Evolutionary conservation across 2,329 filamentous ascomycete genomes (phyloP).

Genomic region (Mycosphaerella arachidis): DNA sequence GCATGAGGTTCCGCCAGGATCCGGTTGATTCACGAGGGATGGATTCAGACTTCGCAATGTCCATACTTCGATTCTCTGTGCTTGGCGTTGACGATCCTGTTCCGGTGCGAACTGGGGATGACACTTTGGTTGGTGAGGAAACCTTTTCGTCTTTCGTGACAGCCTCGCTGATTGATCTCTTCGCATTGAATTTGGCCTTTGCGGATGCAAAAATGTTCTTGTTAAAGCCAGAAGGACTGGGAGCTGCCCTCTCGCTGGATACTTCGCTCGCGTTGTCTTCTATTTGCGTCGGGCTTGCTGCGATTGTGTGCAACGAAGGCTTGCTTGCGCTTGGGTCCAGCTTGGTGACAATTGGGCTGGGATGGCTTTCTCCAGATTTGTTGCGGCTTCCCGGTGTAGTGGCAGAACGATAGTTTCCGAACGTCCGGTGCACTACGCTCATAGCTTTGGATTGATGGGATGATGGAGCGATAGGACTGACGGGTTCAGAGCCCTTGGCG

Average conservation of each 20-base stretch:
- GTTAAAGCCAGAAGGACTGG: conserved; percentile 29
- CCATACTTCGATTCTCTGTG: conserved; percentile 45
- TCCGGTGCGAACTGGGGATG: conserved; percentile 45
- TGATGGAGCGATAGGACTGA: conserved; percentile 16
- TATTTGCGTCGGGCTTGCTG: conserved; percentile 20
- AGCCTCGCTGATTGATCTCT: conserved; percentile 78
- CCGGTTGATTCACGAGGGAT: conserved; percentile 43
- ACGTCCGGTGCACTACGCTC: conserved; percentile 23
- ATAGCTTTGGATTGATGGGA: conserved; percentile 19
- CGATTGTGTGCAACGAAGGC: conserved; percentile 17
- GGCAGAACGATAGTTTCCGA: conserved; percentile 25
- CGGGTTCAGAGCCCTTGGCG: conserved; percentile 8
- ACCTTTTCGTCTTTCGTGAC: conserved; percentile 52
- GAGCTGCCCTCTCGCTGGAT: conserved; percentile 33
- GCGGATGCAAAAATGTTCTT: conserved; percentile 34
- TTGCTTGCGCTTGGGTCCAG: conserved; percentile 47
- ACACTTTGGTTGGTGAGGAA: conserved; percentile 26
- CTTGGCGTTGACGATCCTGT: conserved; percentile 70
- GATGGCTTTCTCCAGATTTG: conserved; percentile 36
- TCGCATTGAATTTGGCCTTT: conserved; percentile 56
- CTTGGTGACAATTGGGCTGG: conserved; percentile 54
- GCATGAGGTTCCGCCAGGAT: conserved; percentile 35
- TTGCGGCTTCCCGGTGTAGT: conserved; percentile 22
- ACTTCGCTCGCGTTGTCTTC: conserved; percentile 42
- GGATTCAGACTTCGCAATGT: conserved; percentile 32